phyloP scores from a whole-genome alignment of 1,284 basidiomycete genomes.

The Heterobasidion parviporum region DNA sequence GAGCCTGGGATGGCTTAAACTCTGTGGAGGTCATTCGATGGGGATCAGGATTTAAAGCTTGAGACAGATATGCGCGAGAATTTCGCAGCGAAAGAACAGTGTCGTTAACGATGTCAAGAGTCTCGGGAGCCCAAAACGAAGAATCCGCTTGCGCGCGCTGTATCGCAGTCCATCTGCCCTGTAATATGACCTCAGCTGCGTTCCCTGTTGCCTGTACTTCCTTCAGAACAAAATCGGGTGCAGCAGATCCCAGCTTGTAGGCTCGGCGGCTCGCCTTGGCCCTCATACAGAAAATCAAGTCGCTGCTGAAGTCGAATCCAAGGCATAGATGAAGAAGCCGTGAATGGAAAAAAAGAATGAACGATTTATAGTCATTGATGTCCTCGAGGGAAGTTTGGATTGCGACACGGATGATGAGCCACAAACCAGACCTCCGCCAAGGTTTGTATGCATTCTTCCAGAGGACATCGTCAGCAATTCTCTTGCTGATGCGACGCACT shows the following conservation, averaged over 20 bases:
- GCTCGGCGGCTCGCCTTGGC: constrained; percentile 28
- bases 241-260: constrained; percentile 24
- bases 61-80: not conserved
- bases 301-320: constrained; percentile 4
- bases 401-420: constrained; percentile 35
- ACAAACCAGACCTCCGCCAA: constrained; percentile 38
- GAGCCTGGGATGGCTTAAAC: not conserved
- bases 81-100: no score
- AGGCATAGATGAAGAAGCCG: constrained; percentile 2
- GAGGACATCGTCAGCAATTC: constrained; percentile 37
- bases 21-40: not conserved
- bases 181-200: constrained; percentile 12
- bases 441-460: constrained; percentile 27
- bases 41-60: not conserved
- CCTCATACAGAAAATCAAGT: constrained; percentile 18
- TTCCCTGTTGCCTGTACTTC: constrained; percentile 11
- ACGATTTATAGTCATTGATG: constrained; percentile 33
- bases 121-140: constrained; percentile 14
- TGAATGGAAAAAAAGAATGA: constrained; percentile 33
- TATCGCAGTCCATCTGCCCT: constrained; percentile 23
- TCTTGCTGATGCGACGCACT: constrained; percentile 26
- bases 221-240: constrained; percentile 12
- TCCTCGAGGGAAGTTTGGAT: constrained; percentile 31
- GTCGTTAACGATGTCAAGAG: constrained; percentile 10
- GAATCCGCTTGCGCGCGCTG: constrained; percentile 9